These are phyloP conservation scores for Beauveria brongniartii DNA, from an alignment of 2,329 filamentous ascomycete genomes.

Conservation along the genomic window DNA sequence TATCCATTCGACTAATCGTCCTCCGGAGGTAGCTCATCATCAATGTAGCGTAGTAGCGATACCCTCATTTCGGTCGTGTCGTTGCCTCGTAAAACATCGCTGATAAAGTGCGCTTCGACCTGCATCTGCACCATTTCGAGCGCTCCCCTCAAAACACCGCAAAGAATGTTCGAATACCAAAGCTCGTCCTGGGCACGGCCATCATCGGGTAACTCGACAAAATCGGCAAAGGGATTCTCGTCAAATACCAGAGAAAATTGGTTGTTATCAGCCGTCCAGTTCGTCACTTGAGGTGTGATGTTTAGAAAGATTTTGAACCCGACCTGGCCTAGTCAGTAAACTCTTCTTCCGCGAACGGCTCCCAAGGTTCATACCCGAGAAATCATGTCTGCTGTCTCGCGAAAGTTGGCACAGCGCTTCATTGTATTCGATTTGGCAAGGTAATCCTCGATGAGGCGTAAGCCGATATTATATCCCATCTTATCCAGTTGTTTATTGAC, in stretches of 20 bases:
- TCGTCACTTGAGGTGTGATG: slow-evolving; percentile 84
- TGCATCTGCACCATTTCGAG: slow-evolving; percentile 99
- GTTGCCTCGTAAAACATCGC: slow-evolving; percentile 83
- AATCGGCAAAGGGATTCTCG: slow-evolving; percentile 93
- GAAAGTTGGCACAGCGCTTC: slow-evolving; percentile 84
- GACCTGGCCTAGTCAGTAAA: slow-evolving; percentile 46
- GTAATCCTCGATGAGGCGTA: slow-evolving; percentile 94
- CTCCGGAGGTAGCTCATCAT: slow-evolving; percentile 94
- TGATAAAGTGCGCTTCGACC: slow-evolving; percentile 93
- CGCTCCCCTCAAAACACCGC: slow-evolving; percentile 81
- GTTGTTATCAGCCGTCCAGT: slow-evolving; percentile 94
- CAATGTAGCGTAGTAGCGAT: slow-evolving; percentile 84
- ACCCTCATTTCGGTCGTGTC: slow-evolving; percentile 97
- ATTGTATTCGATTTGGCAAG: slow-evolving; percentile 88
- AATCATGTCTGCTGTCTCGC: slow-evolving; percentile 95
- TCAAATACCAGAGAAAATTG: slow-evolving; percentile 95
- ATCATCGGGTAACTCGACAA: slow-evolving; percentile 94
- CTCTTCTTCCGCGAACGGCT: background rate
- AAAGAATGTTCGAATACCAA: slow-evolving; percentile 97
- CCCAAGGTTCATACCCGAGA: slow-evolving; percentile 54
- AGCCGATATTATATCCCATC: slow-evolving; percentile 98
- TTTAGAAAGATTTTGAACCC: slow-evolving; percentile 99
- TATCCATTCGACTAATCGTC: slow-evolving; percentile 60
- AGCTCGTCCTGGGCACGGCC: slow-evolving; percentile 91
- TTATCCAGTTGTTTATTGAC: slow-evolving; percentile 97